Evolutionary conservation across 345 rosid species (phyloP).

Genomic region (Lepidium aucheri): DNA sequence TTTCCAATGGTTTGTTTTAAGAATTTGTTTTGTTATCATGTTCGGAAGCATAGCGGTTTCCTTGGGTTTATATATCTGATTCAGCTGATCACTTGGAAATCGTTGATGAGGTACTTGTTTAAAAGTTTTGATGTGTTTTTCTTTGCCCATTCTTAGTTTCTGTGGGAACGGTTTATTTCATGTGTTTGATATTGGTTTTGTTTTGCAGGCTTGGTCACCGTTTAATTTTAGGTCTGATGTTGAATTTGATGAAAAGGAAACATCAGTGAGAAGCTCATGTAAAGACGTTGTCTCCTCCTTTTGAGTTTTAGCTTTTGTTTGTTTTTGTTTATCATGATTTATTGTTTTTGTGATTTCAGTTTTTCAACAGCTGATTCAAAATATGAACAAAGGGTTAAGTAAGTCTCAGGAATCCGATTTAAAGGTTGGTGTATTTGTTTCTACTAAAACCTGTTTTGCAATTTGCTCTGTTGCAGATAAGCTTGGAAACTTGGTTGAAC

Average conservation of each 20-base stretch:
- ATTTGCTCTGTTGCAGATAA: neutral
- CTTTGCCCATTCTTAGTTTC: slow-evolving; percentile 1
- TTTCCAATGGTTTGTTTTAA: slow-evolving; percentile 1
- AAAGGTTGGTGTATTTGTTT: slow-evolving; percentile 37
- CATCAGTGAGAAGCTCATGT: slow-evolving; percentile 29
- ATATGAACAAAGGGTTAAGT: slow-evolving; percentile 31
- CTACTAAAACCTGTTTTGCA: neutral
- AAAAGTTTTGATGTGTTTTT: neutral
- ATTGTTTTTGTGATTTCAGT: slow-evolving; percentile 33
- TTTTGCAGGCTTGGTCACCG: slow-evolving; percentile 62
- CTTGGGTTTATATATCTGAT: slow-evolving; percentile 33
- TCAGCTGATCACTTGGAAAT: slow-evolving; percentile 27
- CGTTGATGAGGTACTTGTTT: slow-evolving; percentile 44
- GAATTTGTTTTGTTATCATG: neutral
- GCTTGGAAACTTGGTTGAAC: neutral
- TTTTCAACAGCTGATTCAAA: slow-evolving; percentile 52
- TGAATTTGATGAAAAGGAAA: slow-evolving; percentile 27
- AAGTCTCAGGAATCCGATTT: slow-evolving; percentile 29
- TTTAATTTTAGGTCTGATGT: slow-evolving; percentile 40
- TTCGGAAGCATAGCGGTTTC: slow-evolving; percentile 38
- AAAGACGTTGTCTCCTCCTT: slow-evolving; percentile 31
- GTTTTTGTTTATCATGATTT: neutral
- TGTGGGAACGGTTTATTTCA: slow-evolving; percentile 2
- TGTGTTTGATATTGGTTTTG: neutral
- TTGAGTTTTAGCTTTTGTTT: slow-evolving; percentile 21